Base-by-base conservation (phyloP, 768 basidiomycete species). In the Russula sp. region DNA sequence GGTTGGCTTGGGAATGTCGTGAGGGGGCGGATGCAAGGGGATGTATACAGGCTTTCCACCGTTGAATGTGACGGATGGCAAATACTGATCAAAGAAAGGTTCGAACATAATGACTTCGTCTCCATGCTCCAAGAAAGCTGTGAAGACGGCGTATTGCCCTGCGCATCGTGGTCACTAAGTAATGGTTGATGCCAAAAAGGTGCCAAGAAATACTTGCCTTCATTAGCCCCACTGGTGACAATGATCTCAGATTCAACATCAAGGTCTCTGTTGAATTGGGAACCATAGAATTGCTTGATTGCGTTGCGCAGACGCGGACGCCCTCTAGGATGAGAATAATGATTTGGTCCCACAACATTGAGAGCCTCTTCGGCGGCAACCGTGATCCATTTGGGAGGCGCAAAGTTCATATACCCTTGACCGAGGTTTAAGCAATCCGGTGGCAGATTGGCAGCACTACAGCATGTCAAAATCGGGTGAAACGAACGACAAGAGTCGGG, bases 101-200 rank as follows among this genome's bases (percentile, higher is more conserved):
- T 98, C 97, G 72, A 98, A 95, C 84, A 98, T 88, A 75, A 99
- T 96, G 67, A 98, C 96, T 75, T 99, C 97, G 71, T 98, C 97
- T 4, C 90, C 96, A 42, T 84, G 81, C 66, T 98, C 88, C 44
- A 97, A 76, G 78, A 96, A 98, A 0, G 97, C 97, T 13, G 87
- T 84, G 70, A 96, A 91, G 57, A 94, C 91, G 57, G 95, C 85
- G 75, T 96, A 98, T 81, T 94, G 90, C 28, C 96, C 95, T 94
- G 74, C 28, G 7, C 13, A 30, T 26, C 8, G 48, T 22, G 32
- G 64, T 56, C 3, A 16, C 50, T 69, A 58, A 70, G 59, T 56
- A 3, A 53, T 16, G 48, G 49, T 26, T 59, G 28, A 65, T 26
- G 10, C 54, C 30, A 13, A 26, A 26, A 20, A 20, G 20, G n/a